A percentile compares a stretch with the other conserved stretches of the same genome.
These are phyloP conservation scores for Halophytophthora batemanensis DNA, from an alignment of 352 stramenopile genomes.

Conservation along the genomic window DNA sequence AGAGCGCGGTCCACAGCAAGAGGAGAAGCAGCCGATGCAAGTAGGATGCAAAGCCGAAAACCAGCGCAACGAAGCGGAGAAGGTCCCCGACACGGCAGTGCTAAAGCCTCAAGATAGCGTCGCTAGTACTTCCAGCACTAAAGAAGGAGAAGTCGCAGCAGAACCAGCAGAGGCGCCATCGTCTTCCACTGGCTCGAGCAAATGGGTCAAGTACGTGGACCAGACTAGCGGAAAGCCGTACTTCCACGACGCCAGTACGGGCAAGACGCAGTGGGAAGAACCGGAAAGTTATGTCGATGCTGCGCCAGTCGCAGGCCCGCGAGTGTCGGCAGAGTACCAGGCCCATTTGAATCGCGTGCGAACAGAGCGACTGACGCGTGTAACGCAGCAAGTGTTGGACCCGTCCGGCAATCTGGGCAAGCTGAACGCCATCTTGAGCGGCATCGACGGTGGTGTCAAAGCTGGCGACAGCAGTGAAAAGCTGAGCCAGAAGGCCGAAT, in stretches of 20 bases:
- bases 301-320: slow-evolving; percentile 10
- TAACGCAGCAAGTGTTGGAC: slow-evolving; percentile 65
- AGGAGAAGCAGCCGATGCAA: slow-evolving; percentile 11
- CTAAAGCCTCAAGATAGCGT: too few relatives aligned
- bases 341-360: slow-evolving; percentile 55
- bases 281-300: slow-evolving; percentile 47
- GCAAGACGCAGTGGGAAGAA: slow-evolving; percentile 69
- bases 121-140: too few relatives aligned
- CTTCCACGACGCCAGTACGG: slow-evolving; percentile 61
- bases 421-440: slow-evolving; percentile 68
- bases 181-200: slow-evolving; percentile 3
- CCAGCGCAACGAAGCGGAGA: too few relatives aligned
- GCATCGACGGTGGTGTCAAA: slow-evolving; percentile 35
- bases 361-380: slow-evolving; percentile 44
- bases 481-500: slow-evolving; percentile 56
- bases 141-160: slow-evolving; percentile 1
- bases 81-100: too few relatives aligned
- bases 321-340: slow-evolving; percentile 55
- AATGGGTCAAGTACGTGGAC: slow-evolving; percentile 81
- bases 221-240: slow-evolving; percentile 63
- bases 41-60: not conserved
- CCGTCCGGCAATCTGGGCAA: slow-evolving; percentile 65
- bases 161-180: not conserved
- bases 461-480: not conserved
- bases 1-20: not conserved